Evolutionary conservation across 805 yeast species (phyloP).

Genomic region (Candida namnaoensis): DNA sequence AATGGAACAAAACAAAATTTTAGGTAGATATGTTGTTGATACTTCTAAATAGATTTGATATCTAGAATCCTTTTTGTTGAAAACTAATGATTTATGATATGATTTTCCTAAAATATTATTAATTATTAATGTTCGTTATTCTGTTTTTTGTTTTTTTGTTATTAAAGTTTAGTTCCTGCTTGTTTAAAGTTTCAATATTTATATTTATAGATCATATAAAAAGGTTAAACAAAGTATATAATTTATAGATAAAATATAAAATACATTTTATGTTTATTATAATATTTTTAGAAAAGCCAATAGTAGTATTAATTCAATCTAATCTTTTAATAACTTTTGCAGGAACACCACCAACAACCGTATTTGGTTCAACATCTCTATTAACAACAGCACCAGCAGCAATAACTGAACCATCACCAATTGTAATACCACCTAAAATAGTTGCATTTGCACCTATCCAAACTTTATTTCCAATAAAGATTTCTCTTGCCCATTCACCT

Average conservation of each 20-base stretch:
- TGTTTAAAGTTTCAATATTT: no score
- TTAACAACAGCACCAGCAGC: slow-evolving; percentile 67
- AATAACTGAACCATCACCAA: slow-evolving; percentile 53
- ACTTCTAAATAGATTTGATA: slow-evolving; percentile 37
- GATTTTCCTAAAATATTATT: no score
- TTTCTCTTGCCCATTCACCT: slow-evolving; percentile 47
- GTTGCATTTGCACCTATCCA: slow-evolving; percentile 57
- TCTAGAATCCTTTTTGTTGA: no score
- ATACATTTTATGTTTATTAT: no score
- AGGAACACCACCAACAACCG: slow-evolving; percentile 59
- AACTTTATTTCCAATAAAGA: slow-evolving; percentile 52
- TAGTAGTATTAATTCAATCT: not conserved
- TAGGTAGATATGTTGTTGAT: slow-evolving; percentile 82
- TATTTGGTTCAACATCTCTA: slow-evolving; percentile 42
- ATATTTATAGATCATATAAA: no score
- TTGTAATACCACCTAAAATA: slow-evolving; percentile 56
- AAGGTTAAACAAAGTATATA: no score
- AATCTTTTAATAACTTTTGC: slow-evolving; percentile 30
- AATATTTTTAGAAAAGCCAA: no score
- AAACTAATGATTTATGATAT: no score
- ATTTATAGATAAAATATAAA: no score
- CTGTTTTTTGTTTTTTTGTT: no score
- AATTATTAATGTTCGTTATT: no score
- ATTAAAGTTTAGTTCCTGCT: no score
- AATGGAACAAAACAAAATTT: slow-evolving; percentile 47